Evolutionary conservation across 176 grass and related monocot genomes (phyloP), one percentile per base, ranked within the genome.

Genomic region (Triticum monococcum): DNA sequence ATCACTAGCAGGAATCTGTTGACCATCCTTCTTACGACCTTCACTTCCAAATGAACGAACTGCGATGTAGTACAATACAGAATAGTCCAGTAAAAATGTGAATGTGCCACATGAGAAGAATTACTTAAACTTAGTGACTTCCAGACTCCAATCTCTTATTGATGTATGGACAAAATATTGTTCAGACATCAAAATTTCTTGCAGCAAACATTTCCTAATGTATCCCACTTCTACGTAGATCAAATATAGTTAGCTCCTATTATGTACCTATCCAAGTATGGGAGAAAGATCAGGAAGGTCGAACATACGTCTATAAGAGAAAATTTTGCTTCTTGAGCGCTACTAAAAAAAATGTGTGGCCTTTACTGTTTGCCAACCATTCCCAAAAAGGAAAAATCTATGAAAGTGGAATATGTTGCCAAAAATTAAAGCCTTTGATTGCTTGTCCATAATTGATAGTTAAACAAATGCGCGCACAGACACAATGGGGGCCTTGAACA

Each of bases 1-100:
- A 77, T 97, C 95, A 23, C 92, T 91, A 13, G 92, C 82, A 79
- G 91, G 91, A 91, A 97, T 89, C 75, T 97, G 95, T 75, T 81
- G 92, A 25, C 85, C 89, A 46, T 95, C 92, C 61, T 95, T 95
- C 85, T 97, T 97, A 84, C 95, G 87, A 79, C 92, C 92, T 89
- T 97, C 95, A 36, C 92, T 97, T 86, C 95, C 95, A 87, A 97
- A 97, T 66, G 92, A 95, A 28, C 87, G 70, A 67, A 97, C 95
- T 97, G 83, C n/a, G 90, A 77, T 0, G 43, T 6, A 22, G 56
- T 75, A 77, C 5, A 79, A 18, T 3, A 79, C 83, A 68, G 26
- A 33, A 65, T 64, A n/a, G 24, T 12, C 8, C 65, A 41, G 71
- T 89, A 85, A 70, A 70, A 46, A 68, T 30, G 78, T 64, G 37